Conservation (phyloP, 257 asterid genomes). For the Capsicum baccatum region DNA sequence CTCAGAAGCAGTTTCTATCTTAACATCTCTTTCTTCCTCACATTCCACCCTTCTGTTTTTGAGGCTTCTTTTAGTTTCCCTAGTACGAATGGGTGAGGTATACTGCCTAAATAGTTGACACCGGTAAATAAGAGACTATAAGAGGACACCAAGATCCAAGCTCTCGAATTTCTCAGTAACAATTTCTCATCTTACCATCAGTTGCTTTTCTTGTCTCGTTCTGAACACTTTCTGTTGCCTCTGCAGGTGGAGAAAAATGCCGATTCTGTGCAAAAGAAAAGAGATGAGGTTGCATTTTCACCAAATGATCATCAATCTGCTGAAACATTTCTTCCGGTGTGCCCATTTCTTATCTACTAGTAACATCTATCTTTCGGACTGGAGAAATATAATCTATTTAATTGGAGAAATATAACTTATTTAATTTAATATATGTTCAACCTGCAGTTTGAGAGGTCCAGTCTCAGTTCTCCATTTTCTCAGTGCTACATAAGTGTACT, state of each 20-base stretch:
- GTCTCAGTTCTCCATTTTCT: constrained; percentile 64
- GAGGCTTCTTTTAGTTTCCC: constrained; percentile 1
- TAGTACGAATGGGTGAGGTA: neutral
- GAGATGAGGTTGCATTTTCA: constrained; percentile 85
- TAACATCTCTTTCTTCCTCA: constrained; percentile 22
- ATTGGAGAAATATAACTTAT: constrained; percentile 1
- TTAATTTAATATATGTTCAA: constrained; percentile 33
- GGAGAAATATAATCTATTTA: constrained; percentile 28
- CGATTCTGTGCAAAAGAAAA: constrained; percentile 77
- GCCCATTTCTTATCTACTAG: constrained; percentile 29
- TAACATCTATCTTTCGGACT: constrained; percentile 22
- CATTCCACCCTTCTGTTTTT: neutral
- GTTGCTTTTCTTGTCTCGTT: constrained; percentile 16
- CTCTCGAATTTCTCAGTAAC: neutral
- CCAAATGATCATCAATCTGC: constrained; percentile 83
- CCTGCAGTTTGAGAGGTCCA: constrained; percentile 75
- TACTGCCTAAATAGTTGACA: neutral
- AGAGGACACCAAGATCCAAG: neutral
- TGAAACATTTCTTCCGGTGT: constrained; percentile 90
- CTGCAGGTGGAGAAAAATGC: constrained; percentile 85
- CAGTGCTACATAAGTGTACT: constrained; percentile 78
- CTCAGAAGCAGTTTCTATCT: constrained; percentile 8
- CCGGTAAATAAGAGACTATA: neutral
- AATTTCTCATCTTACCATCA: constrained; percentile 7
- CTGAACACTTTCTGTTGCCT: constrained; percentile 23